These are phyloP conservation scores for Centrapalus pauciflorus DNA, from an alignment of 129 eudicot genomes.

Conservation along the genomic window DNA sequence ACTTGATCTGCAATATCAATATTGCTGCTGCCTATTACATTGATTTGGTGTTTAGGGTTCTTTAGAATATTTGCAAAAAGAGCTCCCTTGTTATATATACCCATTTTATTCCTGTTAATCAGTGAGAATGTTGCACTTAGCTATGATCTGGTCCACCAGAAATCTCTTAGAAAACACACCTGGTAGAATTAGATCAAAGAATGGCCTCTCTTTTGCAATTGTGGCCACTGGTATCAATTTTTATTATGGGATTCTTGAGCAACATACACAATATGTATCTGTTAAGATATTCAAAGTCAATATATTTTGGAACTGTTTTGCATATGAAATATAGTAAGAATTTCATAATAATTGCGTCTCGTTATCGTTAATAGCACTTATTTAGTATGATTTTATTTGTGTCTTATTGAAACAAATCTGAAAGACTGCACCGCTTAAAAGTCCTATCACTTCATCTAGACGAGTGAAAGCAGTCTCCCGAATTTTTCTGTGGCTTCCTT, in stretches of 20 bases:
- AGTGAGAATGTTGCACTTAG: conserved; percentile 32
- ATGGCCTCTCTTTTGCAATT: conserved; percentile 14
- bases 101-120: conserved; percentile 25
- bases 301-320: conserved; percentile 11
- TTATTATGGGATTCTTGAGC: conserved; percentile 15
- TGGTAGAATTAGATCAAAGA: conserved; percentile 25
- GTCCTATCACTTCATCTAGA: conserved; percentile 16
- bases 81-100: conserved; percentile 14
- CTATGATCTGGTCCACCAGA: conserved; percentile 22
- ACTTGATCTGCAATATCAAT: conserved; percentile 28
- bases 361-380: conserved; percentile 7
- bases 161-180: conserved; percentile 7
- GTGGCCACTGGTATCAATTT: conserved; percentile 9
- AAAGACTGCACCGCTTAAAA: not conserved
- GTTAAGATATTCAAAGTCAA: not conserved
- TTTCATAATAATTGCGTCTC: not conserved
- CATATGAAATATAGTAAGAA: not conserved
- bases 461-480: conserved; percentile 43
- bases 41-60: conserved; percentile 33
- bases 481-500: conserved; percentile 61
- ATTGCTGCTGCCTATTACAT: conserved; percentile 32
- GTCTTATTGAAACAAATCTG: conserved; percentile 17
- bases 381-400: conserved; percentile 16
- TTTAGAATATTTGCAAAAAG: conserved; percentile 17
- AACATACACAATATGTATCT: conserved; percentile 11